Percentiles rank a stretch among this genome's conserved stretches.
Evolutionary conservation across 345 rosid genomes (phyloP).

Genomic region (Eucalyptus erythrocorys): DNA sequence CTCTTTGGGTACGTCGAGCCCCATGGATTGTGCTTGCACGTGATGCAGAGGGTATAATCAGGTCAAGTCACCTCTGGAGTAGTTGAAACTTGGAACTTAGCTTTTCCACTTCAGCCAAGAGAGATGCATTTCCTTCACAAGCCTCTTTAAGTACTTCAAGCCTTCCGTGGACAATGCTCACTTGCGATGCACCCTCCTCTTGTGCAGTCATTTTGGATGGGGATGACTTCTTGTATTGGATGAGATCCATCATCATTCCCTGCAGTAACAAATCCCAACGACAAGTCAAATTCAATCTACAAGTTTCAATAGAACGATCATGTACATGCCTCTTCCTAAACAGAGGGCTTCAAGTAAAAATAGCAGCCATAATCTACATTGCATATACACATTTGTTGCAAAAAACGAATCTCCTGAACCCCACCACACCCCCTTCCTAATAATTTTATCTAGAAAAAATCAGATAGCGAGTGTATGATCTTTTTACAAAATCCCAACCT

Average conservation of each 20-base stretch:
- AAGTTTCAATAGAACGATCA: background rate
- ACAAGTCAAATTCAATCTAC: background rate
- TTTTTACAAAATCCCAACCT: background rate
- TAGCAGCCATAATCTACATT: background rate
- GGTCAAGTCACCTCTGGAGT: background rate
- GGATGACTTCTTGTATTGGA: constrained; percentile 16
- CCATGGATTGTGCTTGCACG: background rate
- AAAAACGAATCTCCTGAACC: background rate
- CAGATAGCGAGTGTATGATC: background rate
- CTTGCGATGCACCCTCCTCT: constrained; percentile 5
- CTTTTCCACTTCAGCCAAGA: constrained; percentile 46
- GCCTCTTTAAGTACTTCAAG: constrained; percentile 40
- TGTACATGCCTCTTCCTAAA: background rate
- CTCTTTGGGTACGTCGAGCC: constrained; percentile 24
- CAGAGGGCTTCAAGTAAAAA: background rate
- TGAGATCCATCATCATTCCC: constrained; percentile 65
- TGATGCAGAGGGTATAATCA: background rate
- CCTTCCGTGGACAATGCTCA: constrained; percentile 10
- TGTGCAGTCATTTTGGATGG: background rate
- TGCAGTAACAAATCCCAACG: background rate
- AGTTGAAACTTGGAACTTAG: constrained; percentile 6
- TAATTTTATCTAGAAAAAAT: background rate
- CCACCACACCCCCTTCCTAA: background rate
- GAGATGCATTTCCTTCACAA: constrained; percentile 52
- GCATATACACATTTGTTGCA: background rate